Conservation (phyloP, 225 moss, liverwort and hornwort genomes). For the Bryum argenteum region DNA sequence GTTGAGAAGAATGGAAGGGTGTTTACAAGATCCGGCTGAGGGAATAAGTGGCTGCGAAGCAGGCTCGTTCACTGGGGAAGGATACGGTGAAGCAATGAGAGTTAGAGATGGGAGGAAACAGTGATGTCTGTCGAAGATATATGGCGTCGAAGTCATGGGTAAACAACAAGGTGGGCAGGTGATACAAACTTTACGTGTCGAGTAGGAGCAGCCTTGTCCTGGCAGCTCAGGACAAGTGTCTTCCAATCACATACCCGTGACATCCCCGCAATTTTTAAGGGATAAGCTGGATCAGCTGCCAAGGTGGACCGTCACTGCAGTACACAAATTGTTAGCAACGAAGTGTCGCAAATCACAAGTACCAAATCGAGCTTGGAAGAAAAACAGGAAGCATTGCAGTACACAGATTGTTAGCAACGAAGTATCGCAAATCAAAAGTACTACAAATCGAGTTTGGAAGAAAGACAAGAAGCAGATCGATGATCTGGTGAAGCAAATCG, state of each 20-base stretch:
- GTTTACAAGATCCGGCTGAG: not conserved
- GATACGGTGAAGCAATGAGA: not conserved
- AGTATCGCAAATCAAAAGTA: not conserved
- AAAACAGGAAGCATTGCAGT: no score
- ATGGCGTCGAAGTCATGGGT: conserved; percentile 26
- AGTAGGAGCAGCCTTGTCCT: not conserved
- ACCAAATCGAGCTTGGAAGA: conserved; percentile 1
- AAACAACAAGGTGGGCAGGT: conserved; percentile 40
- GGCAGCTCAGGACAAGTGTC: conserved; percentile 29
- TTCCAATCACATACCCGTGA: conserved; percentile 30
- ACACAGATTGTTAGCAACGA: no score
- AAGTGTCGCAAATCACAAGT: not conserved
- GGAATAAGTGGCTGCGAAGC: conserved; percentile 9
- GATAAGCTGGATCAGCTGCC: not conserved
- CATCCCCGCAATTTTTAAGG: not conserved
- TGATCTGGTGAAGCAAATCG: conserved; percentile 23
- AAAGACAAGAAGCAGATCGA: not conserved
- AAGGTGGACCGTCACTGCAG: conserved; percentile 3
- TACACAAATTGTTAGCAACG: no score
- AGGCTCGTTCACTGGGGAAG: not conserved
- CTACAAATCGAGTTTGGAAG: not conserved
- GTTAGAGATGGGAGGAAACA: not conserved
- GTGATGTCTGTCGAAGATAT: conserved; percentile 15
- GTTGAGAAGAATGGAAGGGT: not conserved
- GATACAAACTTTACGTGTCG: conserved; percentile 35